Evolutionary conservation across 371 early-diverging fungal species (phyloP), one percentile per base, ranked within the genome.

Genomic region (Mortierella sp.): DNA sequence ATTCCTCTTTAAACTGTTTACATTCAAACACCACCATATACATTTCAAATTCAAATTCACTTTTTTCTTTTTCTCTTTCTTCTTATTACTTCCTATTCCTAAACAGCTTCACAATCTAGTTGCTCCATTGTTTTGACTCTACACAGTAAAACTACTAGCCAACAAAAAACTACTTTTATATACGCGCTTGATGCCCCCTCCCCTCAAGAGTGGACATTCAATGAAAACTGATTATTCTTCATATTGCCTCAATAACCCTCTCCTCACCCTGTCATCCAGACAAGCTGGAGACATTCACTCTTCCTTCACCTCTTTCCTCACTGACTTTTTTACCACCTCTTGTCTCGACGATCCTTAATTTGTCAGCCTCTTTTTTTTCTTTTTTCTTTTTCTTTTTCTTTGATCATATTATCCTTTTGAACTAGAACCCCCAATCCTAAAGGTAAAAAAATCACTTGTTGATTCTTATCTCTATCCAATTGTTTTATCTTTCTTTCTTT

Each of bases 281-380:
- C 70, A 62, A 54, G 68, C 72, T 31, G 68, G 75, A 61, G 59
- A 62, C 61, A 12, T 61, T 22, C 60, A 66, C 59, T 26, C 42
- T 34, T 34, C n/a, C 56, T 34, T 43, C 55, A 58, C 58, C 70
- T 26, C 51, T 60, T 65, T 77, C 60, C 61, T 72, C n/a, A 56
- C 77, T 43, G 64, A 72, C 26, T 68, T 68, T 61, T 72, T 62
- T 68, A 47, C 77, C 10, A 68, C 68, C 8, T 71, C 77, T 22
- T 77, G 77, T 61, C 57, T 77, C 45, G 77, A 77, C 68, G 77
- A 77, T 72, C 77, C 77, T 37, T 77, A 77, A 72, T 23, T n/a
- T 47, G 26, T 42, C 40, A 19, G 34, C 42, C 42, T 51, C 26
- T 49, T 28, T 26, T 28, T 22, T 19, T 26, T n/a, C 17, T 15